Evolutionary conservation across 179 eudicot species (phyloP).

Genomic region (Beta corolliflora): DNA sequence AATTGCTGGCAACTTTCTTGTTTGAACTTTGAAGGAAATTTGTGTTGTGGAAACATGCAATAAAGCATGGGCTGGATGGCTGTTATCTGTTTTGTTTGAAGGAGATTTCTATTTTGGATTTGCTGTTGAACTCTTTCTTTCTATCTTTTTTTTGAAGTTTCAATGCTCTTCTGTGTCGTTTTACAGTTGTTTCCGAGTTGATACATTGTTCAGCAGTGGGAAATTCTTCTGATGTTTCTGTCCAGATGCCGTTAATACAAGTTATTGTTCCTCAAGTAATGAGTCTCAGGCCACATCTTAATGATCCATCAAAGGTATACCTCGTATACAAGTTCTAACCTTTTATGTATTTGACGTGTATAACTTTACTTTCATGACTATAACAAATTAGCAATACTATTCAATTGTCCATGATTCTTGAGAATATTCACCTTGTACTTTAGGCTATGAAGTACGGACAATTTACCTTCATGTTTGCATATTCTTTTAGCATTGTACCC

Average conservation of each 20-base stretch:
- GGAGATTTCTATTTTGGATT: constrained; percentile 1
- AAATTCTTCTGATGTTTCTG: constrained; percentile 58
- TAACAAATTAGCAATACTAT: neutral
- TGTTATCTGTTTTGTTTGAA: neutral
- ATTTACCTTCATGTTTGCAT: neutral
- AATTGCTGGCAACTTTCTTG: neutral
- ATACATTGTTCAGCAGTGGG: constrained; percentile 89
- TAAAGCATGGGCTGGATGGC: neutral
- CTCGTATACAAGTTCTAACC: neutral
- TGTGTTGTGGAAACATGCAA: neutral
- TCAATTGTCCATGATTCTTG: neutral
- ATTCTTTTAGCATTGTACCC: neutral
- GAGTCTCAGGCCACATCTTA: constrained; percentile 80
- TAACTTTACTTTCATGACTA: neutral
- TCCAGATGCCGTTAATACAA: constrained; percentile 86
- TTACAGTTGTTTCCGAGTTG: constrained; percentile 87
- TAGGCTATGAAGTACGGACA: neutral
- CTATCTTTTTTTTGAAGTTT: constrained; percentile 26
- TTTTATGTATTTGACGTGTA: neutral
- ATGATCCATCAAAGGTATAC: constrained; percentile 87
- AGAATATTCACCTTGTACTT: neutral
- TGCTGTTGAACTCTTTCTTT: too few relatives aligned
- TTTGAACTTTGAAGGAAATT: constrained; percentile 12
- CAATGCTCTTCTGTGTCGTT: neutral
- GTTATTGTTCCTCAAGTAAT: constrained; percentile 88